A percentile compares a stretch with the other conserved stretches of the same genome.
phyloP scores from a whole-genome alignment of 306 rosid species.

The Medicago ruthenica region DNA sequence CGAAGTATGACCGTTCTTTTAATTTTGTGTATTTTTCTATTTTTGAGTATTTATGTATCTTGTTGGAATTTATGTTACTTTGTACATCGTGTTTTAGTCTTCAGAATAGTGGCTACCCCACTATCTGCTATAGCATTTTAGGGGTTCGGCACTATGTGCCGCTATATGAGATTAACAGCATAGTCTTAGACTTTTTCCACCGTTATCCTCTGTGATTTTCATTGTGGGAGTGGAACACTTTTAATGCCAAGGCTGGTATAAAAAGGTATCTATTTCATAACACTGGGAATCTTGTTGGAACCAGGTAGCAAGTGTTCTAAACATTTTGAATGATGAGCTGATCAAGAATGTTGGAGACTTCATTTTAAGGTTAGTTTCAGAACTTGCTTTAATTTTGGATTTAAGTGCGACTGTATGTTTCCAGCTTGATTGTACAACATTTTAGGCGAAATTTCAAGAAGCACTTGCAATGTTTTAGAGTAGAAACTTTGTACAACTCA shows the following conservation, averaged over 20 bases:
- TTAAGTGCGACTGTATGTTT: constrained; percentile 24
- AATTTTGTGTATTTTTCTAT: too few species aligned
- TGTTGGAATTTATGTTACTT: too few species aligned
- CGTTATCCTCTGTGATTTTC: constrained; percentile 23
- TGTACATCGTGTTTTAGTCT: too few species aligned
- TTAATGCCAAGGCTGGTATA: background rate
- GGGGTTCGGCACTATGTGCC: too few species aligned
- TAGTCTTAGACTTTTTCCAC: constrained; percentile 8
- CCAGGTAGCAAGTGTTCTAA: constrained; percentile 92
- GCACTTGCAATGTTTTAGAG: constrained; percentile 32
- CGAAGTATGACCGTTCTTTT: too few species aligned
- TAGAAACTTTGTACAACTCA: constrained; percentile 3
- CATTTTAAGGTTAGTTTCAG: constrained; percentile 75
- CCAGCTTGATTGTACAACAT: background rate
- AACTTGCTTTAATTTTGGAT: constrained; percentile 36
- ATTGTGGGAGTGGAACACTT: constrained; percentile 25
- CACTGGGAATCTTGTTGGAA: constrained; percentile 39
- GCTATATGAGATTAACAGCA: too few species aligned
- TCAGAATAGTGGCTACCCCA: too few species aligned
- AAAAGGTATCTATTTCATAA: constrained; percentile 26
- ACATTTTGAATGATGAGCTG: constrained; percentile 82
- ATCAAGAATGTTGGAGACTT: constrained; percentile 76
- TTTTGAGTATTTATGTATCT: too few species aligned
- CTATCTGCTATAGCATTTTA: too few species aligned
- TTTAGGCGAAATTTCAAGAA: constrained; percentile 6